Percentiles rank a stretch among this genome's conserved stretches.
phyloP scores from a whole-genome alignment of 805 yeast genomes.

The Pichia insulana region DNA sequence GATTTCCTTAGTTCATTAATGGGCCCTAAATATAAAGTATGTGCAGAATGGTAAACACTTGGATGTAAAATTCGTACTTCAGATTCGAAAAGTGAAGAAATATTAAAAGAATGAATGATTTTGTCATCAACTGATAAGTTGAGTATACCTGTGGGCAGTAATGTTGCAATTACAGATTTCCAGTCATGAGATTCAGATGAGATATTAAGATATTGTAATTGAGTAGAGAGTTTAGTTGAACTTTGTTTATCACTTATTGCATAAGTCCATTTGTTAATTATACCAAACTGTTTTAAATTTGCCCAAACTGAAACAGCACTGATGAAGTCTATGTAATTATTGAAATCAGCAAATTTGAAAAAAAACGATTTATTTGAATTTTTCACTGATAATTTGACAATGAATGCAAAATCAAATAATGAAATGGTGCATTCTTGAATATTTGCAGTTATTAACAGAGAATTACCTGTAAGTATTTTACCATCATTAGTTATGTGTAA shows the following conservation, averaged over 20 bases:
- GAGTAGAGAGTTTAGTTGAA: no score
- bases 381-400: conserved; percentile 36
- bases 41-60: conserved; percentile 51
- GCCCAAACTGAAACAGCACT: conserved; percentile 43
- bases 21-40: conserved; percentile 50
- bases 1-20: conserved; percentile 44
- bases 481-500: conserved; percentile 3
- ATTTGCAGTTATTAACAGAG: conserved; percentile 15
- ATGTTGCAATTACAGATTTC: conserved; percentile 65
- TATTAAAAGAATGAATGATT: conserved; percentile 47
- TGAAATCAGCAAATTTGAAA: conserved; percentile 27
- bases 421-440: conserved; percentile 26
- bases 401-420: conserved; percentile 19
- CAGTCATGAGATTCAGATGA: conserved; percentile 35
- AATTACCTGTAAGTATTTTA: background rate
- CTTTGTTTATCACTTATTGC: conserved; percentile 25
- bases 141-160: conserved; percentile 54
- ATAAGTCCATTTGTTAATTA: conserved; percentile 41
- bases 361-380: conserved; percentile 24
- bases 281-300: conserved; percentile 36
- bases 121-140: conserved; percentile 58
- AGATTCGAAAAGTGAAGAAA: conserved; percentile 41
- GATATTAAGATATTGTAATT: no score
- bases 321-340: conserved; percentile 33
- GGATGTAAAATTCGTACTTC: conserved; percentile 60